Evolutionary conservation across 768 basidiomycete genomes (phyloP).

Genomic region (Agaricus blazei): DNA sequence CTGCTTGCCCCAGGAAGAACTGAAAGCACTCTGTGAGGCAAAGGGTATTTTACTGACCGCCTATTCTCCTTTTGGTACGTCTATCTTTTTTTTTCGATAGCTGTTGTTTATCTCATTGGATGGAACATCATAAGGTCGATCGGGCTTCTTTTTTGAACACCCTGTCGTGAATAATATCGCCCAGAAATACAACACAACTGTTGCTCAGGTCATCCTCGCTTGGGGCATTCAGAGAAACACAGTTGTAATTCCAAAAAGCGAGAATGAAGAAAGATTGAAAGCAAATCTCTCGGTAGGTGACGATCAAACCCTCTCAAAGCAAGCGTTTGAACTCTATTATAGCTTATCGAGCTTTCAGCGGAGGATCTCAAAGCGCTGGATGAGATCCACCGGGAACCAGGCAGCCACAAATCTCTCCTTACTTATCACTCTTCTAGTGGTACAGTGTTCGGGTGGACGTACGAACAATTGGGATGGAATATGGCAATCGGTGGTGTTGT

Average conservation of each 20-base stretch:
- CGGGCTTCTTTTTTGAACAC: conserved; percentile 27
- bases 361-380: conserved; percentile 37
- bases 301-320: not conserved
- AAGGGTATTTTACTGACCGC: conserved; percentile 48
- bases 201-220: conserved; percentile 53
- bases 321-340: not conserved
- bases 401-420: conserved; percentile 34
- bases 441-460: conserved; percentile 39
- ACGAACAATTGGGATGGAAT: conserved; percentile 39
- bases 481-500: conserved; percentile 28
- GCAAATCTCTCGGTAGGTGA: conserved; percentile 38
- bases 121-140: conserved; percentile 13
- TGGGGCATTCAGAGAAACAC: conserved; percentile 64
- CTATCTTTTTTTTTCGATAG: not conserved
- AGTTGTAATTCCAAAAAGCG: conserved; percentile 59
- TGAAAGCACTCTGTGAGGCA: conserved; percentile 41
- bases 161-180: conserved; percentile 26
- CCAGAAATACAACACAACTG: conserved; percentile 24
- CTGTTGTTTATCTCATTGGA: not conserved
- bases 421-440: conserved; percentile 19
- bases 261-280: conserved; percentile 39
- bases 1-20: conserved; percentile 45
- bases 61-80: conserved; percentile 38
- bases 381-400: conserved; percentile 32
- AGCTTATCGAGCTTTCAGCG: conserved; percentile 29